Percentiles rank a stretch among this genome's conserved stretches.
phyloP scores from a whole-genome alignment of 768 basidiomycete genomes.

The Zangia roseola region DNA sequence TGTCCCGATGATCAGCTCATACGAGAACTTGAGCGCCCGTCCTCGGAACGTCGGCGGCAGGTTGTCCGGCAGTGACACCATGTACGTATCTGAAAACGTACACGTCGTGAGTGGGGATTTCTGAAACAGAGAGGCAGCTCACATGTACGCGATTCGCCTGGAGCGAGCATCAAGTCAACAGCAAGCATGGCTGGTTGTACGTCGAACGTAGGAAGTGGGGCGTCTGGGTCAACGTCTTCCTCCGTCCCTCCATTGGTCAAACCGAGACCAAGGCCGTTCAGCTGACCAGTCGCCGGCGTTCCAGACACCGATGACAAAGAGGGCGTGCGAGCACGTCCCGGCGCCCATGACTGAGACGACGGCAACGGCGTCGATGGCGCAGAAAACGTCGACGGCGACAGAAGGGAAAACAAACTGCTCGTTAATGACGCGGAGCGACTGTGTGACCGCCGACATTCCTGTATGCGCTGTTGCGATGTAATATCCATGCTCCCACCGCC shows the following conservation, averaged over 20 bases:
- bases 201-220: constrained; percentile 80
- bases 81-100: constrained; percentile 66
- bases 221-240: constrained; percentile 58
- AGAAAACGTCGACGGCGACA: constrained; percentile 40
- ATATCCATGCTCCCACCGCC: constrained; percentile 83
- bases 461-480: constrained; percentile 36
- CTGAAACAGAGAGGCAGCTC: constrained; percentile 5
- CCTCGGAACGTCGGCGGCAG: constrained; percentile 92
- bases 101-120: not conserved
- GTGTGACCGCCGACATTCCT: constrained; percentile 36
- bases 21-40: constrained; percentile 79
- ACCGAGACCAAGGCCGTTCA: constrained; percentile 32
- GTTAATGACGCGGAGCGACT: constrained; percentile 53
- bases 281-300: constrained; percentile 1
- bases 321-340: constrained; percentile 17
- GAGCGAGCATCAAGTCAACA: constrained; percentile 76
- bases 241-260: constrained; percentile 27
- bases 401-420: constrained; percentile 47
- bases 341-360: constrained; percentile 25
- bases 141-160: constrained; percentile 89
- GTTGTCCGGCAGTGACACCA: constrained; percentile 67
- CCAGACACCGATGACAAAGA: constrained; percentile 26
- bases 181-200: constrained; percentile 85
- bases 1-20: constrained; percentile 86
- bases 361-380: constrained; percentile 21